Conservation (phyloP, 768 basidiomycete genomes). For the Collybiopsis luxurians region DNA sequence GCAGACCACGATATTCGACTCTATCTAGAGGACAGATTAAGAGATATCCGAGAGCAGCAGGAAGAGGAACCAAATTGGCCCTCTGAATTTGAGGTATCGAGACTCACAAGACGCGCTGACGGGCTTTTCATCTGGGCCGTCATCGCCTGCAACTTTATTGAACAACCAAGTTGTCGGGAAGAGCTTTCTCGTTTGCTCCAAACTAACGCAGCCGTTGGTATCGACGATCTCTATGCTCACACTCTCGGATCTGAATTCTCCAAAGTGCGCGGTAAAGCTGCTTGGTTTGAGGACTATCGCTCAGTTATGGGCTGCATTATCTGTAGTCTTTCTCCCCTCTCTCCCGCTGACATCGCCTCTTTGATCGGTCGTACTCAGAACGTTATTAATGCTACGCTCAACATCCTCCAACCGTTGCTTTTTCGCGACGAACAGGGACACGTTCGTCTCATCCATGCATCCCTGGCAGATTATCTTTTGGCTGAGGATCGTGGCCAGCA, state of each 20-base stretch:
- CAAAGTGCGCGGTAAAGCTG: neutral
- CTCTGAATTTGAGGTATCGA: neutral
- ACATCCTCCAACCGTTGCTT: neutral
- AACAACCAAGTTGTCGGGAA: conserved; percentile 1
- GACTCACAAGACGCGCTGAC: neutral
- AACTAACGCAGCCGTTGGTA: neutral
- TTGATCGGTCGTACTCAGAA: neutral
- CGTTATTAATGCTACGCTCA: neutral
- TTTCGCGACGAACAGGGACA: neutral
- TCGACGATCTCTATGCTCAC: conserved; percentile 1
- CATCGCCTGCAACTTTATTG: conserved; percentile 3
- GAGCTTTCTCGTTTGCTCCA: neutral
- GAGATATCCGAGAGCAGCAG: neutral
- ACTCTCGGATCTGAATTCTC: neutral
- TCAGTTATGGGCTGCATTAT: neutral
- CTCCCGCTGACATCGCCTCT: neutral
- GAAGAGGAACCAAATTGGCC: neutral
- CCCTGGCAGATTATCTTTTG: neutral
- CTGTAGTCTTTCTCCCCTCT: neutral
- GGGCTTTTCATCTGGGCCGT: conserved; percentile 4
- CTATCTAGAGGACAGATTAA: neutral
- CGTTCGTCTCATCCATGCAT: neutral
- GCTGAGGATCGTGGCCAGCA: neutral
- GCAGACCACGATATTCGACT: neutral
- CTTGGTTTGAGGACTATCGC: neutral